Evolutionary conservation across 2,329 filamentous ascomycete species (phyloP), one percentile per base, ranked within the genome.

Genomic region (Boeremia exigua): DNA sequence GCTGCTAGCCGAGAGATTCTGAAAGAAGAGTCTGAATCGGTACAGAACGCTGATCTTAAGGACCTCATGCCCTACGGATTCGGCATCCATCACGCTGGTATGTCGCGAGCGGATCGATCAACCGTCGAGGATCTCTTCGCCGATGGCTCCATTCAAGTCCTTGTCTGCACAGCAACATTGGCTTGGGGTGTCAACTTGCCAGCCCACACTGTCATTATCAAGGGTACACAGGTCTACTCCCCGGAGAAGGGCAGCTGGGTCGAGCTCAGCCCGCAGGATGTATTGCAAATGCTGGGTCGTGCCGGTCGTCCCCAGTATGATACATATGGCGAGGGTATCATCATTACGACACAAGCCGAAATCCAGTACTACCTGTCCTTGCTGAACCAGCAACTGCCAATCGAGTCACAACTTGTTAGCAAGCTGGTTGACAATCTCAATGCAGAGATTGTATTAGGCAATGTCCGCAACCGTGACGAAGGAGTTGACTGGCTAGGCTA

Each of bases 401-500:
- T 99, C 56, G 95, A 99, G 76, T 96, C 91, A 80, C 96, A 99
- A 74, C 87, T 99, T 71, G 88, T 96, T 50, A 94, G 92, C 77
- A 93, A 91, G 69, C 80, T 99, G 45, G 92, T 95, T 1, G 95
- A 99, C 78, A 98, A 97, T 61, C 82, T 99, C 61, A 99, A 99
- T 67, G 95, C 95, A 2, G 95, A 99, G 73, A 84, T 99, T 68
- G 96, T 99, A 9, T 84, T 99, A 17, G 95, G 95, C 47, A 99
- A 96, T 68, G 86, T 99, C 25, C 88, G 94, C 52, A 93, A 83
- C 58, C 87, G 96, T 56, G 94, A 99, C 64, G 95, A 99, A 72
- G 95, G 90, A 65, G 95, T 99, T n/a, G 93, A 99, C 72, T 99
- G 95, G 95, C 85, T 99, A 30, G 94, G 95, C 11, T 99, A 99